A percentile compares a stretch with the other conserved stretches of the same genome.
Evolutionary conservation across 2,329 filamentous ascomycete species (phyloP).

Genomic region (Pyrenochaeta sp.): DNA sequence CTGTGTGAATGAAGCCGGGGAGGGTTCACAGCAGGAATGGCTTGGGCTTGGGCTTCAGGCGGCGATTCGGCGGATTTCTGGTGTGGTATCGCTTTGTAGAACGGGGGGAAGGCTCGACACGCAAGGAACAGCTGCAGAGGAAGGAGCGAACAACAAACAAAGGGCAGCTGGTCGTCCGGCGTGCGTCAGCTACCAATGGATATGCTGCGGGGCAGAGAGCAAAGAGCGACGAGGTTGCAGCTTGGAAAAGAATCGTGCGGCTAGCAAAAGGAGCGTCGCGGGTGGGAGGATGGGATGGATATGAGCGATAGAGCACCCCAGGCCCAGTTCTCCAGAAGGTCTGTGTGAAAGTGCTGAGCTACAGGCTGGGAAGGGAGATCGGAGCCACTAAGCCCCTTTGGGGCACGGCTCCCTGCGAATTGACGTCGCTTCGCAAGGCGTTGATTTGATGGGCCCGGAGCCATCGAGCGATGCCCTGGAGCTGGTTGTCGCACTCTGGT

Average conservation of each 20-base stretch:
- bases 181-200: constrained; percentile 25
- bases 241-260: constrained; percentile 15
- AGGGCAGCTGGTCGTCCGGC: constrained; percentile 25
- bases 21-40: constrained; percentile 21
- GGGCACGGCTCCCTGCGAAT: constrained; percentile 10
- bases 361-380: constrained; percentile 15
- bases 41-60: constrained; percentile 14
- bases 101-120: constrained; percentile 2
- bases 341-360: constrained; percentile 26
- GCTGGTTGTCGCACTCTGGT: constrained; percentile 8
- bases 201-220: constrained; percentile 8
- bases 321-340: constrained; percentile 22
- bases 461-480: not conserved
- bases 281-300: constrained; percentile 22
- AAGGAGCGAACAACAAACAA: constrained; percentile 21
- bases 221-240: constrained; percentile 20
- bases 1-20: constrained; percentile 11
- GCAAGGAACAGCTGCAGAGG: constrained; percentile 8
- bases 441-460: constrained; percentile 7
- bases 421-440: not conserved
- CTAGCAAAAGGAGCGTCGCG: constrained; percentile 14
- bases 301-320: constrained; percentile 16
- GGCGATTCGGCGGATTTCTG: constrained; percentile 7
- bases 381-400: constrained; percentile 20
- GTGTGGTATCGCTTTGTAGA: not conserved